Evolutionary conservation across 2,329 filamentous ascomycete genomes (phyloP).

Genomic region (Botrytis elliptica): DNA sequence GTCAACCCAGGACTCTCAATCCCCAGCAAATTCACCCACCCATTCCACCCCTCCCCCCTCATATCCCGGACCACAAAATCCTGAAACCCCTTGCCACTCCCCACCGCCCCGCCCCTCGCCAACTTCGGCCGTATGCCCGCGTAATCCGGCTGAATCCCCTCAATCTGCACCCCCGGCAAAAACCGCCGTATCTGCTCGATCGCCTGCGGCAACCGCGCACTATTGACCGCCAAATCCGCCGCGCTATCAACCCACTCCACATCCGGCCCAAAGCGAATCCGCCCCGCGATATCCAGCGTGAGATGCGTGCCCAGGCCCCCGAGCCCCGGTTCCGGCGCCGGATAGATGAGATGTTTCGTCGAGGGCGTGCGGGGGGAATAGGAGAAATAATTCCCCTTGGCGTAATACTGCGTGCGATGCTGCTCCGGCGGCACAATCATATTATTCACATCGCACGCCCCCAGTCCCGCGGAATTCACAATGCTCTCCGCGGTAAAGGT

Average conservation of each 20-base stretch:
- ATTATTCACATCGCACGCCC: conserved; percentile 75
- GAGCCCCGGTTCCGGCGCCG: conserved; percentile 76
- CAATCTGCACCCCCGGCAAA: conserved; percentile 68
- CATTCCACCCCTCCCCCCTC: conserved; percentile 72
- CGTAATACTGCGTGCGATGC: conserved; percentile 68
- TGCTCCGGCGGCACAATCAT: conserved; percentile 64
- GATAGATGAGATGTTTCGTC: conserved; percentile 79
- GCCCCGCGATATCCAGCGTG: conserved; percentile 81
- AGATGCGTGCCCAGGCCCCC: conserved; percentile 90
- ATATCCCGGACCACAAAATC: conserved; percentile 72
- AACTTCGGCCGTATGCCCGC: conserved; percentile 91
- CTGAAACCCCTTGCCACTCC: conserved; percentile 65
- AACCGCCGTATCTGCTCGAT: conserved; percentile 75
- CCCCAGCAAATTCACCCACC: conserved; percentile 86
- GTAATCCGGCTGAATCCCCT: conserved; percentile 74
- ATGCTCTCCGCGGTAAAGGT: conserved; percentile 72
- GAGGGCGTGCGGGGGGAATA: conserved; percentile 65
- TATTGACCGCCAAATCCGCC: conserved; percentile 66
- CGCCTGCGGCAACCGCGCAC: conserved; percentile 61
- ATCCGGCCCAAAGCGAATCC: conserved; percentile 89
- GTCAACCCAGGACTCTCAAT: conserved; percentile 95
- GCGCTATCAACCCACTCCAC: conserved; percentile 85
- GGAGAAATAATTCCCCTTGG: conserved; percentile 94
- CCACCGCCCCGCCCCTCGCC: conserved; percentile 56
- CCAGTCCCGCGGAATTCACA: conserved; percentile 83